Conservation (phyloP, 495 filamentous ascomycete species). For the Melanomma pulvis-pyrius region DNA sequence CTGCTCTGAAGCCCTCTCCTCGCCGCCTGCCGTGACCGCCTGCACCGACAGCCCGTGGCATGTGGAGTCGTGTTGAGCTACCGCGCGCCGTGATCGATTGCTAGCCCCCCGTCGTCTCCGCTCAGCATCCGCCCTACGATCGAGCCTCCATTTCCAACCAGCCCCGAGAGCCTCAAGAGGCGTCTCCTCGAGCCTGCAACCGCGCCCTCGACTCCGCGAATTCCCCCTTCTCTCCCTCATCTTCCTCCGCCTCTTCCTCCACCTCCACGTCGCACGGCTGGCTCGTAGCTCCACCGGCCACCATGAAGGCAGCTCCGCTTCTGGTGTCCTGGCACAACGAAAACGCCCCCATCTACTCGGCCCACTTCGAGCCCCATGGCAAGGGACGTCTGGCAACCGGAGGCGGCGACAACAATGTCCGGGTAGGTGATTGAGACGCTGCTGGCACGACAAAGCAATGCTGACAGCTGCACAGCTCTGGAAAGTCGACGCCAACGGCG, state of each 20-base stretch:
- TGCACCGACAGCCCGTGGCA: neutral
- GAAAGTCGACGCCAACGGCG: slow-evolving; percentile 84
- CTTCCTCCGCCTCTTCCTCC: neutral
- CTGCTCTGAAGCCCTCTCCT: neutral
- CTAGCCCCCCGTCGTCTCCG: slow-evolving; percentile 1
- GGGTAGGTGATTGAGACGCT: slow-evolving; percentile 60
- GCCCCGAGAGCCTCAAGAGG: neutral
- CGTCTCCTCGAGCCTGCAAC: neutral
- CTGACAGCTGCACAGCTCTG: slow-evolving; percentile 66
- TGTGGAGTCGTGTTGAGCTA: neutral
- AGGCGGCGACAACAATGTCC: slow-evolving; percentile 95
- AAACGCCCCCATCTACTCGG: slow-evolving; percentile 52
- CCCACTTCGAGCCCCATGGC: slow-evolving; percentile 89
- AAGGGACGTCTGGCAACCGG: slow-evolving; percentile 91
- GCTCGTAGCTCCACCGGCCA: slow-evolving; percentile 17
- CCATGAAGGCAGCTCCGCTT: slow-evolving; percentile 87
- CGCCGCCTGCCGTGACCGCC: neutral
- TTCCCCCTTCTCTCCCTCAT: neutral
- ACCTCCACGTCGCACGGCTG: slow-evolving; percentile 20
- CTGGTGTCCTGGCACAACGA: slow-evolving; percentile 96
- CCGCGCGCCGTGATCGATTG: neutral
- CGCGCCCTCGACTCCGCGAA: neutral
- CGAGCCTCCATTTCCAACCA: slow-evolving; percentile 6
- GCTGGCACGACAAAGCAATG: slow-evolving; percentile 21
- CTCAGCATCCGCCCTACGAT: neutral